Evolutionary conservation across 208 protist genomes (phyloP).

Genomic region (Acanthamoeba lenticulata): DNA sequence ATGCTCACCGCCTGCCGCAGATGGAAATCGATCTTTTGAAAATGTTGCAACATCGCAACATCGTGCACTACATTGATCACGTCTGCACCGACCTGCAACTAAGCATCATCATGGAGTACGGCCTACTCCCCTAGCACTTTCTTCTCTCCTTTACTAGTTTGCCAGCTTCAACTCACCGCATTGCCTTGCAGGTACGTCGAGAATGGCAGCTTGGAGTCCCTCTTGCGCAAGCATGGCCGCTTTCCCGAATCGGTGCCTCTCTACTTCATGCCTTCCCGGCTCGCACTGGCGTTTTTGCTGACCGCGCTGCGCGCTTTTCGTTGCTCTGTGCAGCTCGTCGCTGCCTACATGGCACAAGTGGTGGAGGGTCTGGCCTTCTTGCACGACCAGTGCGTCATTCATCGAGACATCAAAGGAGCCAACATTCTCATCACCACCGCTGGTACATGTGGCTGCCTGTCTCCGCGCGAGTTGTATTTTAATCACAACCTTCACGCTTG

Average conservation of each 20-base stretch:
- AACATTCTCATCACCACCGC: conserved; percentile 91
- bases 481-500: neutral
- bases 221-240: conserved; percentile 90
- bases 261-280: neutral
- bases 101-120: conserved; percentile 91
- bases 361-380: conserved; percentile 90
- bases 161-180: neutral
- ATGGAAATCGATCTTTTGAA: conserved; percentile 87
- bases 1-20: neutral
- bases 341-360: conserved; percentile 90
- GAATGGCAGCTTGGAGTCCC: conserved; percentile 89
- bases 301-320: neutral
- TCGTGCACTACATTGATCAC: conserved; percentile 90
- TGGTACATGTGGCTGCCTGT: conserved; percentile 73
- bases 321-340: conserved; percentile 76
- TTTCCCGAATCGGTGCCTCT: conserved; percentile 87
- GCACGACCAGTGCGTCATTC: conserved; percentile 90
- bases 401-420: conserved; percentile 92
- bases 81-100: conserved; percentile 83
- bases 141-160: too few species aligned
- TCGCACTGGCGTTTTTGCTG: neutral
- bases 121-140: too few species aligned
- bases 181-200: conserved; percentile 83
- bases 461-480: neutral
- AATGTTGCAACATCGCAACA: conserved; percentile 86